phyloP scores from a whole-genome alignment of 2,329 filamentous ascomycete species.

The Chrysosphaeria jannelii region DNA sequence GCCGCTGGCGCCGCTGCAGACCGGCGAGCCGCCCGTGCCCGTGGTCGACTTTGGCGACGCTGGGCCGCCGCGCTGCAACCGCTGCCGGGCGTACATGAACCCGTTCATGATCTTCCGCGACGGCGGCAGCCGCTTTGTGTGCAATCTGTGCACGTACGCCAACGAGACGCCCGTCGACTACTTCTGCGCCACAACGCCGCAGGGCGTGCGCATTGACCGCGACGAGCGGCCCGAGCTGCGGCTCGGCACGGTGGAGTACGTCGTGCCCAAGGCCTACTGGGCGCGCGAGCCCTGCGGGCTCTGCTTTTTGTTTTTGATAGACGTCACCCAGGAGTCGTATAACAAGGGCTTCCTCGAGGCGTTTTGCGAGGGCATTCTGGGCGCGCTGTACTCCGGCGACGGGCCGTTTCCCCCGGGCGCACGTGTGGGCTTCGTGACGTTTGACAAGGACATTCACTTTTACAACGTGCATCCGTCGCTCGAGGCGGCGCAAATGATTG shows the following conservation, averaged over 20 bases:
- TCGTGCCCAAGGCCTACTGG: constrained; percentile 97
- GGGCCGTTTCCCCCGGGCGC: constrained; percentile 43
- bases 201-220: constrained; percentile 64
- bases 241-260: constrained; percentile 78
- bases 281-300: constrained; percentile 74
- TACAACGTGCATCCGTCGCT: constrained; percentile 74
- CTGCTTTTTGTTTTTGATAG: constrained; percentile 71
- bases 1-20: constrained; percentile 53
- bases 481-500: constrained; percentile 85
- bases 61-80: constrained; percentile 68
- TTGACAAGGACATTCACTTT: constrained; percentile 89
- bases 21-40: constrained; percentile 65
- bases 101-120: constrained; percentile 95
- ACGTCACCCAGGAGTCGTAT: constrained; percentile 72
- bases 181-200: constrained; percentile 68
- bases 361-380: constrained; percentile 66
- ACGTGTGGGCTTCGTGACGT: constrained; percentile 85
- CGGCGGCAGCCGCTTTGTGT: constrained; percentile 87
- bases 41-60: constrained; percentile 82
- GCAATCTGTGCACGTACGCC: constrained; percentile 91
- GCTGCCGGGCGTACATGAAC: constrained; percentile 92
- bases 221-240: constrained; percentile 71
- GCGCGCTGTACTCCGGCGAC: constrained; percentile 41
- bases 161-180: constrained; percentile 86
- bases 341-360: constrained; percentile 77